Evolutionary conservation across 2,329 filamentous ascomycete genomes (phyloP).

Genomic region (Helotiales sp.): DNA sequence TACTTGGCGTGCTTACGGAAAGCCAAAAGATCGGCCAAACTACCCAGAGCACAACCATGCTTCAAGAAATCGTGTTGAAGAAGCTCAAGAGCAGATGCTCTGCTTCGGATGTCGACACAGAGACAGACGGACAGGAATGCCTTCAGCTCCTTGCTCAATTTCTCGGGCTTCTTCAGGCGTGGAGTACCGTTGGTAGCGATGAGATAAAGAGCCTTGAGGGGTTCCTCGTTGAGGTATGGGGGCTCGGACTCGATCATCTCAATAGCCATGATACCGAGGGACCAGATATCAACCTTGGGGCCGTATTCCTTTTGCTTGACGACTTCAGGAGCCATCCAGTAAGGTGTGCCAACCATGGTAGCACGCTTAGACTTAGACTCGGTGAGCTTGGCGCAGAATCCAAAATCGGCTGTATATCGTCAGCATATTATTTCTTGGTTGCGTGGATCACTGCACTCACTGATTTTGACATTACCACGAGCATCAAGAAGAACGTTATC

Average conservation of each 20-base stretch:
- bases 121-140: constrained; percentile 95
- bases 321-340: constrained; percentile 99
- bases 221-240: constrained; percentile 96
- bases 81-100: constrained; percentile 89
- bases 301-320: constrained; percentile 99
- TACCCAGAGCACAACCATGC: constrained; percentile 82
- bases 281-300: constrained; percentile 98
- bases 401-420: constrained; percentile 82
- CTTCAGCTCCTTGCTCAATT: constrained; percentile 96
- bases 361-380: constrained; percentile 96
- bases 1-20: constrained; percentile 80
- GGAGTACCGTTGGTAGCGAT: constrained; percentile 98
- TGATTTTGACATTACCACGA: constrained; percentile 96
- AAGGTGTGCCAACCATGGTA: constrained; percentile 98
- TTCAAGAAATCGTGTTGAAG: constrained; percentile 93
- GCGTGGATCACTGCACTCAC: constrained; percentile 58
- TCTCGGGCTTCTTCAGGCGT: constrained; percentile 96
- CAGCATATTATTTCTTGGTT: constrained; percentile 39
- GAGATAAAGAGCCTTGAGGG: constrained; percentile 93
- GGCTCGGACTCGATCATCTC: constrained; percentile 99
- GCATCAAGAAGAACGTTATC: constrained; percentile 96
- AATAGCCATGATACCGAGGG: constrained; percentile 98
- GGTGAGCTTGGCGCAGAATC: constrained; percentile 97
- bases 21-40: constrained; percentile 83
- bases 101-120: constrained; percentile 93